Conservation (phyloP, 805 yeast species). For the Candida maesae region DNA sequence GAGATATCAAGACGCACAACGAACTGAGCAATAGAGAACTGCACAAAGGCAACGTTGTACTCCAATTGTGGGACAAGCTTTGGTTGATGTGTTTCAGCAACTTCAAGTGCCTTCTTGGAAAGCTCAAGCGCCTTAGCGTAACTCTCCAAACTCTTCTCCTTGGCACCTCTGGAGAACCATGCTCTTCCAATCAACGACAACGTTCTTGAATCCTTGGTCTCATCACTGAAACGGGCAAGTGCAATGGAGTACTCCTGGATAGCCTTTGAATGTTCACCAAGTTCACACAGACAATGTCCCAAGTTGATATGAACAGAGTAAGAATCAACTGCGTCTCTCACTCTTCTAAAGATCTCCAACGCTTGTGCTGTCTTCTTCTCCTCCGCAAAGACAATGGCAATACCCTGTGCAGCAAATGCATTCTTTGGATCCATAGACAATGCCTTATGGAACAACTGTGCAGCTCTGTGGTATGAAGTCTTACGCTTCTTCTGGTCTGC, state of each 20-base stretch:
- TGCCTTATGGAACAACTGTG: conserved; percentile 87
- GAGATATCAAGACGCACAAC: conserved; percentile 57
- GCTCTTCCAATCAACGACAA: conserved; percentile 78
- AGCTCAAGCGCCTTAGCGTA: conserved; percentile 60
- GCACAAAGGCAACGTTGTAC: conserved; percentile 80
- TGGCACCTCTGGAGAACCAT: conserved; percentile 76
- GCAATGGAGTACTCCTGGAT: conserved; percentile 88
- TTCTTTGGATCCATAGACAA: conserved; percentile 77
- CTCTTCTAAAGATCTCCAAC: conserved; percentile 79
- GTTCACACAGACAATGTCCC: conserved; percentile 83
- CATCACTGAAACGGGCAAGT: conserved; percentile 53
- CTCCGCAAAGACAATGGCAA: conserved; percentile 90
- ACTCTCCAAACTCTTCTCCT: conserved; percentile 60
- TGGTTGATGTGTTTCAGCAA: conserved; percentile 29
- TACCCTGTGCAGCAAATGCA: conserved; percentile 96
- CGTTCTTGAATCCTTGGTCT: conserved; percentile 60
- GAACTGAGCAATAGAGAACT: conserved; percentile 83
- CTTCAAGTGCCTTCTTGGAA: conserved; percentile 52
- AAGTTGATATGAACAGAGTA: conserved; percentile 77
- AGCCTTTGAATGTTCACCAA: conserved; percentile 79
- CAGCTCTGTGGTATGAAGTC: conserved; percentile 82
- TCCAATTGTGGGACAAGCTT: conserved; percentile 45
- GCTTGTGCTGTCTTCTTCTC: conserved; percentile 72
- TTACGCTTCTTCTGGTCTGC: conserved; percentile 55
- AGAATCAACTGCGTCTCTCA: conserved; percentile 85